A percentile compares a stretch with the other conserved stretches of the same genome.
Evolutionary conservation across 495 filamentous ascomycete species (phyloP).

Genomic region (Podospora bellae-mahoneyi): DNA sequence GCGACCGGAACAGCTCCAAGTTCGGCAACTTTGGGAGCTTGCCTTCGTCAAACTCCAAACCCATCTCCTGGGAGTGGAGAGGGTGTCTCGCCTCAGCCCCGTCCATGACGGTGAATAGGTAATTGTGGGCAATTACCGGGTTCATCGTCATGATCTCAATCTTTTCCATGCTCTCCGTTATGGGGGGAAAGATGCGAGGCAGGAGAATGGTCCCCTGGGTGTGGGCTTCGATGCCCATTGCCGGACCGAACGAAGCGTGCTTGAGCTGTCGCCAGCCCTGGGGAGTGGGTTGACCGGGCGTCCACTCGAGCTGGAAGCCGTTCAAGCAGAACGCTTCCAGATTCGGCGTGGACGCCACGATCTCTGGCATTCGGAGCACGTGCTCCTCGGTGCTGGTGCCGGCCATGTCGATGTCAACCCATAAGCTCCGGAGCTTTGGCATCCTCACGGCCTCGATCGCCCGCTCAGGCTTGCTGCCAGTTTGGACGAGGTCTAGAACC

Average conservation of each 20-base stretch:
- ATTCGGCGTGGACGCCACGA: slow-evolving; percentile 14
- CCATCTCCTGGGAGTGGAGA: background rate
- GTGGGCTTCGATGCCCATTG: background rate
- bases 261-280: slow-evolving; percentile 15
- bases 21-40: slow-evolving; percentile 11
- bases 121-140: background rate
- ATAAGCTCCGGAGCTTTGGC: background rate
- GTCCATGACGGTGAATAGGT: slow-evolving; percentile 13
- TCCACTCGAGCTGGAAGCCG: slow-evolving; percentile 7
- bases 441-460: background rate
- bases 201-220: background rate
- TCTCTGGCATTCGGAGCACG: background rate
- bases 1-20: slow-evolving; percentile 27
- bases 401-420: background rate
- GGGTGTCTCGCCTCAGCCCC: background rate
- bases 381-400: background rate
- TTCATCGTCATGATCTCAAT: slow-evolving; percentile 13
- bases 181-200: slow-evolving; percentile 12
- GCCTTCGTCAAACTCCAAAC: background rate
- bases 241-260: slow-evolving; percentile 12
- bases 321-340: slow-evolving; percentile 25
- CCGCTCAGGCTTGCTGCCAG: background rate
- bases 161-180: slow-evolving; percentile 8
- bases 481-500: slow-evolving; percentile 13
- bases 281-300: background rate